Evolutionary conservation across 2,329 filamentous ascomycete genomes (phyloP), one percentile per base, ranked within the genome.

Genomic region (Meredithiella fracta): DNA sequence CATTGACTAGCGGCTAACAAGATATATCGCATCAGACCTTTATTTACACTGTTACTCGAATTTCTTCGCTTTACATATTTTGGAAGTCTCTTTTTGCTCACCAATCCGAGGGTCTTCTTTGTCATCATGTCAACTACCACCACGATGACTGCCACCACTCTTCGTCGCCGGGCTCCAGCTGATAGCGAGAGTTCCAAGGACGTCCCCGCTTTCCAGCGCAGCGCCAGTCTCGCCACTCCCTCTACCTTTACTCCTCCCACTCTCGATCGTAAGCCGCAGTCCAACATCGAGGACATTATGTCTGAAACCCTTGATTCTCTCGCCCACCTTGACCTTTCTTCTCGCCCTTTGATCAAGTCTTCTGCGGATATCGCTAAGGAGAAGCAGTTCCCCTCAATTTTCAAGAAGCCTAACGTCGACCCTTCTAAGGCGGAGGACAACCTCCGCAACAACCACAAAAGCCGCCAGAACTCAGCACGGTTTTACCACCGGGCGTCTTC

Each of bases 261-360:
- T 44, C 65, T 73, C n/a, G 73, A 85, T 63, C 76, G 77, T 62
- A 82, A 85, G 59, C 82, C 84, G 52, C 80, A 84, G 62, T 85
- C 83, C 54, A 77, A 71, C 61, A 70, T 87, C 59, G 83, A 87
- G 69, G 82, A 85, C 75, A 79, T 84, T 56, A 76, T 86, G 66
- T 80, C 81, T 64, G 80, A 79, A 61, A 67, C 84, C 64, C 78
- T 81, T 37, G 77, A 73, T 67, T 73, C 76, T 64, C 70, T 83
- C 58, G 69, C 76, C 61, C 69, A 75, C 29, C 52, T 59, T 22
- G 47, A 51, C 26, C 53, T 57, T 14, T 50, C 44, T 52, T 20
- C 68, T 57, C 58, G 65, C 17, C 62, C 67, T 60, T 38, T 53
- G 38, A 22, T 49, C 17, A 20, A 9, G 15, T 37, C 17, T 17